Percentiles rank a stretch among this genome's conserved stretches.
Conservation (phyloP, 257 asterid species). For the Lycium ferocissimum region DNA sequence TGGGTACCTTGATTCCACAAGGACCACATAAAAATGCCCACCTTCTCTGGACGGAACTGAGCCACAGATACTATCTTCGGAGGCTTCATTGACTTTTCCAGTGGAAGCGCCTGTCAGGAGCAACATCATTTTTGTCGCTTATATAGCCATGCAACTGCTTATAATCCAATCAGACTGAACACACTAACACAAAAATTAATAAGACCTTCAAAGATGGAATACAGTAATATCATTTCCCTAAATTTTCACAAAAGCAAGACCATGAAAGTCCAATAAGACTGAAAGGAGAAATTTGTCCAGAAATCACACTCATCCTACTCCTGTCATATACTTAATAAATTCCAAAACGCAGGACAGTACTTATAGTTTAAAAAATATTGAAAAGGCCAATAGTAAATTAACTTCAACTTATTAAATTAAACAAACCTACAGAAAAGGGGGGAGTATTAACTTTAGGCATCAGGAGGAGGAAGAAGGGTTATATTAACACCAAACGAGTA, state of each 20-base stretch:
- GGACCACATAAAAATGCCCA: constrained; percentile 57
- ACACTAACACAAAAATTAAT: neutral
- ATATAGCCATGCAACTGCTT: neutral
- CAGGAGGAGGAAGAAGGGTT: neutral
- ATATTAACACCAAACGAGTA: constrained; percentile 21
- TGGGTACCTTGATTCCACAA: constrained; percentile 57
- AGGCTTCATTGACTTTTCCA: constrained; percentile 71
- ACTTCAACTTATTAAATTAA: neutral
- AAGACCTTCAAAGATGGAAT: neutral
- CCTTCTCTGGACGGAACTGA: constrained; percentile 99
- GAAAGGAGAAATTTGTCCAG: neutral
- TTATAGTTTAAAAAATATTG: neutral
- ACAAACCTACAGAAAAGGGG: neutral
- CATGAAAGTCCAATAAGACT: constrained; percentile 2
- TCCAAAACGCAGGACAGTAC: neutral
- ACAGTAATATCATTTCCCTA: neutral
- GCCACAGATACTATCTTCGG: constrained; percentile 85
- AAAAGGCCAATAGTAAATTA: neutral
- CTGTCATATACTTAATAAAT: neutral
- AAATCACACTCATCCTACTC: neutral
- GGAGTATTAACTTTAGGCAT: neutral
- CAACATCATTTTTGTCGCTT: neutral
- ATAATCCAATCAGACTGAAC: neutral
- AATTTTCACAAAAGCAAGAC: neutral
- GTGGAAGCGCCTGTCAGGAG: constrained; percentile 62